Conservation (phyloP, 495 filamentous ascomycete species). For the Hyaloscypha hepaticicola region DNA sequence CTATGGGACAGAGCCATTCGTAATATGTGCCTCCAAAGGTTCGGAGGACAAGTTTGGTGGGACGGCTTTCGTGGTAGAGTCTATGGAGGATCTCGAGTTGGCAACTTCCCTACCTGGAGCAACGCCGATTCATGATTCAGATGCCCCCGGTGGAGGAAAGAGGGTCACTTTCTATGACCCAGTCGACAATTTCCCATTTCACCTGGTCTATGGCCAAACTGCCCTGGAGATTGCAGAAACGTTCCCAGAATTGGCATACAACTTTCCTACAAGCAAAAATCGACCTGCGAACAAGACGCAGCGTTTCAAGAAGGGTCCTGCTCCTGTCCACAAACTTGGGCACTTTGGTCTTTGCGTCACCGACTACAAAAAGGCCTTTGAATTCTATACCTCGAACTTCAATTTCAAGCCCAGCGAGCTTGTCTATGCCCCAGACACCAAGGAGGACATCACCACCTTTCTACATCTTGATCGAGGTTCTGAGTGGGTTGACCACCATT, state of each 20-base stretch:
- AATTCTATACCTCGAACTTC: slow-evolving; percentile 67
- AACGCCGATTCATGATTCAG: slow-evolving; percentile 49
- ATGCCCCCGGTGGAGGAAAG: slow-evolving; percentile 59
- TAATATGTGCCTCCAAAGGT: slow-evolving; percentile 49
- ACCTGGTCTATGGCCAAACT: slow-evolving; percentile 56
- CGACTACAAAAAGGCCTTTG: slow-evolving; percentile 53
- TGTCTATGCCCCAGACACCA: slow-evolving; percentile 48
- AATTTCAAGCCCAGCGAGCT: slow-evolving; percentile 62
- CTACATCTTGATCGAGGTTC: slow-evolving; percentile 62
- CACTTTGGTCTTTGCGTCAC: slow-evolving; percentile 68
- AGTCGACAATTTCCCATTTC: slow-evolving; percentile 57
- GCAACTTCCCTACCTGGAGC: slow-evolving; percentile 46
- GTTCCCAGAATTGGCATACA: slow-evolving; percentile 47
- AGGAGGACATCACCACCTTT: slow-evolving; percentile 57
- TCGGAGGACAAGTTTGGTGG: slow-evolving; percentile 54
- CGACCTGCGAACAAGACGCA: slow-evolving; percentile 46
- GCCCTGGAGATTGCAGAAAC: slow-evolving; percentile 38
- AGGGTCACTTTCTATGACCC: slow-evolving; percentile 58
- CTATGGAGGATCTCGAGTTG: slow-evolving; percentile 52
- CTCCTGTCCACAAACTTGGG: slow-evolving; percentile 71
- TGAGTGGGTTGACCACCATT: slow-evolving; percentile 67
- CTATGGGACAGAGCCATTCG: slow-evolving; percentile 59
- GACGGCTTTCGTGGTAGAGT: slow-evolving; percentile 53
- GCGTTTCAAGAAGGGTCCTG: slow-evolving; percentile 62
- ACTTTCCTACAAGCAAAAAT: slow-evolving; percentile 50